phyloP scores from a whole-genome alignment of 1,284 basidiomycete genomes.

The Inonotus hispidus region DNA sequence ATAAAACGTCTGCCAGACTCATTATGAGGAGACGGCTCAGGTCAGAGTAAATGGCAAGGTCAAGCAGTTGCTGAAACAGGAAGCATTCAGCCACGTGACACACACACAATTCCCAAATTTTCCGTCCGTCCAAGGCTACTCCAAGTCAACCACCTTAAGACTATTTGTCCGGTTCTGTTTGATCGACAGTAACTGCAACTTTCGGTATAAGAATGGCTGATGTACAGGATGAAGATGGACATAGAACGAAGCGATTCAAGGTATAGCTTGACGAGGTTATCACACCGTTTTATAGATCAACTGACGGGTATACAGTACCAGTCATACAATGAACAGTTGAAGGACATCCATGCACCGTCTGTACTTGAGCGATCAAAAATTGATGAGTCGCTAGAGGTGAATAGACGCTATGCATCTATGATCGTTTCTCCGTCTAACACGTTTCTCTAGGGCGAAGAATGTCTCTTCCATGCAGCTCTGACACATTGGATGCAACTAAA shows the following conservation, averaged over 20 bases:
- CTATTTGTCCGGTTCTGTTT: too few species aligned
- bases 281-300: background rate
- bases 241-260: constrained; percentile 42
- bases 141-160: too few species aligned
- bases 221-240: constrained; percentile 23
- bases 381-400: constrained; percentile 56
- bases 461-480: constrained; percentile 66
- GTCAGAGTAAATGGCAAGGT: too few species aligned
- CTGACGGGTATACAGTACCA: constrained; percentile 48
- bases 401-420: constrained; percentile 22
- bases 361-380: constrained; percentile 51
- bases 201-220: constrained; percentile 9
- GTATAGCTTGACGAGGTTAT: constrained; percentile 22
- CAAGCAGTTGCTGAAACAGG: background rate
- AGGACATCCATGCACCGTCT: constrained; percentile 67
- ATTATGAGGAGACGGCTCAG: background rate
- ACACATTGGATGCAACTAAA: constrained; percentile 76
- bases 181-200: too few species aligned
- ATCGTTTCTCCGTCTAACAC: background rate
- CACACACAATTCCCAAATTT: background rate
- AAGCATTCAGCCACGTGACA: background rate
- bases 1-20: constrained; percentile 1
- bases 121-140: too few species aligned
- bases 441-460: constrained; percentile 55
- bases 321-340: constrained; percentile 63